Conservation (phyloP, 2,329 filamentous ascomycete genomes). For the Fusarium sp. region DNA sequence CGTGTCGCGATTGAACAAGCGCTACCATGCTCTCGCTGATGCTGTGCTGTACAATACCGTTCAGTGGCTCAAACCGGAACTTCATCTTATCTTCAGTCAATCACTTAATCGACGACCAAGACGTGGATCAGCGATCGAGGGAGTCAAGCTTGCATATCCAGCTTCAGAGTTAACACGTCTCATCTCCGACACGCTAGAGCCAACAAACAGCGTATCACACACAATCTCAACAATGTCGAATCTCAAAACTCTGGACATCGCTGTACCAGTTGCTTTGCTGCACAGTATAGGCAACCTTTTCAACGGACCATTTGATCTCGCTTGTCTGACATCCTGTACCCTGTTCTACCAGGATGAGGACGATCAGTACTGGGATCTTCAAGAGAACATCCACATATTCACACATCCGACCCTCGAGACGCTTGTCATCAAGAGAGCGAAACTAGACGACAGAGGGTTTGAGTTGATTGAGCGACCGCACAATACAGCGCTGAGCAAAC, state of each 20-base stretch:
- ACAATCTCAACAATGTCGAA: slow-evolving; percentile 64
- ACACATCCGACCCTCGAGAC: slow-evolving; percentile 62
- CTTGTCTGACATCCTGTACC: slow-evolving; percentile 60
- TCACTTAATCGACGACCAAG: slow-evolving; percentile 60
- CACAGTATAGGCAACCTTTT: slow-evolving; percentile 63
- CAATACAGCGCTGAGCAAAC: slow-evolving; percentile 57
- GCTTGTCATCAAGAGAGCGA: slow-evolving; percentile 59
- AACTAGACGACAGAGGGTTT: slow-evolving; percentile 61
- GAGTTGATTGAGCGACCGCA: slow-evolving; percentile 62
- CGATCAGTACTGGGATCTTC: slow-evolving; percentile 63
- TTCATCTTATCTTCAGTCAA: slow-evolving; percentile 62
- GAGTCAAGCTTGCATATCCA: slow-evolving; percentile 60
- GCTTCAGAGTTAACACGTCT: slow-evolving; percentile 58
- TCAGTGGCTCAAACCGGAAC: slow-evolving; percentile 60
- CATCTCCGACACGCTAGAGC: slow-evolving; percentile 54
- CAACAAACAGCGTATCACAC: slow-evolving; percentile 58
- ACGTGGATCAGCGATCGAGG: slow-evolving; percentile 61
- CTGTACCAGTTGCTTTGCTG: slow-evolving; percentile 58
- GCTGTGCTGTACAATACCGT: slow-evolving; percentile 62
- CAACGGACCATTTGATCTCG: slow-evolving; percentile 64
- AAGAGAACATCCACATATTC: slow-evolving; percentile 65
- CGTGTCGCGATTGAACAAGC: slow-evolving; percentile 58
- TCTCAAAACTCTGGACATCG: slow-evolving; percentile 60
- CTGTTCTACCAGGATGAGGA: slow-evolving; percentile 61
- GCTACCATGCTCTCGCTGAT: slow-evolving; percentile 60